Base-by-base conservation (phyloP, 805 yeast genomes). In the Ogataea trehaloabstinens region DNA sequence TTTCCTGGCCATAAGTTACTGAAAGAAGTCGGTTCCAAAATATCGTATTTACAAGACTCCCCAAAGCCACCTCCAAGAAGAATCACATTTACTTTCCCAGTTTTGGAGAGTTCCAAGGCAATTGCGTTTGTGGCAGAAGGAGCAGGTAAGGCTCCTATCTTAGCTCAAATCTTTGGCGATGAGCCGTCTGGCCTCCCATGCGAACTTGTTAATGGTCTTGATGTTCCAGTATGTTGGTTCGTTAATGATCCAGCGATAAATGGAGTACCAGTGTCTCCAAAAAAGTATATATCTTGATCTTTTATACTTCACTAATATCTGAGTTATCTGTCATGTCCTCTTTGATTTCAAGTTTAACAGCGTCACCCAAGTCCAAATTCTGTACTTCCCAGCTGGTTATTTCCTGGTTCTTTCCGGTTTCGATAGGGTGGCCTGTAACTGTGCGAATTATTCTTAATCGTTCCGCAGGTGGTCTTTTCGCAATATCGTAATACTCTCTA, bases 31-130 rank as follows among this genome's bases (percentile, higher is more conserved):
- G 35, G 58, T 7, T 66, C 70, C 44, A 61, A 63, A 29, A 81
- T 89, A 41, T 78, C 90, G 7, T 64, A 77, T 53, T 76, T 90
- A 46, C 70, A 73, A 35, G 91, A 89, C 60, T 85, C 95, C 8
- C 96, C 96, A 61, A 90, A 90, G 64, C 95, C 95, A 22, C 97
- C 97, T 28, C 82, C 90, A 60, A 80, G 90, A 70, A 80, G 97
- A 70, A 85, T 89, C 64, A 86, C 96, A 3, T 70, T 89, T 60
- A 89, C 96, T 5, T 78, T 86, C 63, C 90, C 91, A 5, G 82
- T 82, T 3, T 71, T 89, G 51, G 71, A 68, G 38, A 63, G 58
- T 16, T 81, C 82, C 12, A 48, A 56, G 16, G 49, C 64, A 19
- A 77, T 89, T 51, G 82, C 86, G 2, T 89, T 89, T 63, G 90